Evolutionary conservation across 306 rosid species (phyloP).

Genomic region (Amphicarpaea edgeworthii): DNA sequence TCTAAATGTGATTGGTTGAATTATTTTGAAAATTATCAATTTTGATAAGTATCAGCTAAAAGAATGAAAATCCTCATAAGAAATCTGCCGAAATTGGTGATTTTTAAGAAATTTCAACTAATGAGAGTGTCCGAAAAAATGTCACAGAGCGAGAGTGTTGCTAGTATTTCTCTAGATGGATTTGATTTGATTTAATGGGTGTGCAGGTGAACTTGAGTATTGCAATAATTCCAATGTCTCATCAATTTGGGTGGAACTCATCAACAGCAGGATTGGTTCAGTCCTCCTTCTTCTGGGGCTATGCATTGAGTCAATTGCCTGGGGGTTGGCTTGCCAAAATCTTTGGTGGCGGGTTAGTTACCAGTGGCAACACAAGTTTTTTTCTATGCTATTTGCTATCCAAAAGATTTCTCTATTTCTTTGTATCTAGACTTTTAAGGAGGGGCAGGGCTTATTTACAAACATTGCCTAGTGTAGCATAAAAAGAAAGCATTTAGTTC

Average conservation of each 20-base stretch:
- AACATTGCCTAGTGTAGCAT: not conserved
- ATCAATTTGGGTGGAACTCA: constrained; percentile 95
- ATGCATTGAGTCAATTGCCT: constrained; percentile 94
- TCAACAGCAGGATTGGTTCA: constrained; percentile 96
- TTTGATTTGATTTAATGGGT: constrained; percentile 39
- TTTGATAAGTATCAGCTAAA: no score
- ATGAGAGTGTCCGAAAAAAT: no score
- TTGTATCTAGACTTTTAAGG: not conserved
- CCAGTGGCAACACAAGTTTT: not conserved
- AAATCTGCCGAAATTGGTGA: no score
- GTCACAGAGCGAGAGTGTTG: no score
- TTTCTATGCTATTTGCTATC: not conserved
- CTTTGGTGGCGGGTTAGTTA: constrained; percentile 95
- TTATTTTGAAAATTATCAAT: no score
- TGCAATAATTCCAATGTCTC: constrained; percentile 96
- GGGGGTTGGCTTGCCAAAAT: constrained; percentile 97
- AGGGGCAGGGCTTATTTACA: constrained; percentile 9
- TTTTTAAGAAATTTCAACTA: no score
- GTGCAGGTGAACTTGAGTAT: constrained; percentile 92
- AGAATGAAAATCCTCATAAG: no score
- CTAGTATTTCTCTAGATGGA: no score
- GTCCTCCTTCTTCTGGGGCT: constrained; percentile 99
- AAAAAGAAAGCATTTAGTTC: not conserved
- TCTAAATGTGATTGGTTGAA: no score
- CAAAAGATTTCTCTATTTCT: not conserved